These are phyloP conservation scores for Neurospora pannonica DNA, from an alignment of 495 filamentous ascomycete genomes.

Conservation along the genomic window DNA sequence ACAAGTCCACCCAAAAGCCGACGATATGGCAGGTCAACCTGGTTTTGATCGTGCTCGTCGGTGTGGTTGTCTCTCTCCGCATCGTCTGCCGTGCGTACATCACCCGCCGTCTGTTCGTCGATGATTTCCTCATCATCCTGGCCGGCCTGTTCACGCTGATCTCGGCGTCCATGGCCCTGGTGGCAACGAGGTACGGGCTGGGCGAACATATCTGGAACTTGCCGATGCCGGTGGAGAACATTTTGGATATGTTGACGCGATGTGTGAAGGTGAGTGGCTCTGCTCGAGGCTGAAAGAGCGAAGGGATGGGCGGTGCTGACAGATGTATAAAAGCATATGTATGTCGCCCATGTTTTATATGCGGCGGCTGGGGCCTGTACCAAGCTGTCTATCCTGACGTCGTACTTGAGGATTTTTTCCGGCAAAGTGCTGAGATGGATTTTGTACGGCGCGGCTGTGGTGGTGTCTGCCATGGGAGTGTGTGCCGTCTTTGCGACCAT, in stretches of 20 bases:
- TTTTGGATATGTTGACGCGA: conserved; percentile 5
- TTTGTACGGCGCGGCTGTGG: conserved; percentile 12
- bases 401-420: conserved; percentile 22
- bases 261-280: conserved; percentile 8
- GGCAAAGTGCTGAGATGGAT: conserved; percentile 8
- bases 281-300: too few species aligned
- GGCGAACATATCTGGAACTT: conserved; percentile 24
- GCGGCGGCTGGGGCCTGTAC: conserved; percentile 18
- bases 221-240: conserved; percentile 2
- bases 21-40: conserved; percentile 15
- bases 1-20: conserved; percentile 6
- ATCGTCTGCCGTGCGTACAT: conserved; percentile 10
- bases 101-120: conserved; percentile 10
- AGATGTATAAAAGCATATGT: too few species aligned
- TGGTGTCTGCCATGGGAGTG: conserved; percentile 26
- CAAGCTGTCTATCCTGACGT: conserved; percentile 23
- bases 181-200: conserved; percentile 15
- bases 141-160: conserved; percentile 16
- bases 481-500: conserved; percentile 35
- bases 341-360: conserved; percentile 18
- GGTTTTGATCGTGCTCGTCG: conserved; percentile 11
- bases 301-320: too few species aligned
- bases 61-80: conserved; percentile 7
- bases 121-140: conserved; percentile 18
- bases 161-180: conserved; percentile 9